Base-by-base conservation (phyloP, 75 land plant species). In the Selaginella tamariscina region DNA sequence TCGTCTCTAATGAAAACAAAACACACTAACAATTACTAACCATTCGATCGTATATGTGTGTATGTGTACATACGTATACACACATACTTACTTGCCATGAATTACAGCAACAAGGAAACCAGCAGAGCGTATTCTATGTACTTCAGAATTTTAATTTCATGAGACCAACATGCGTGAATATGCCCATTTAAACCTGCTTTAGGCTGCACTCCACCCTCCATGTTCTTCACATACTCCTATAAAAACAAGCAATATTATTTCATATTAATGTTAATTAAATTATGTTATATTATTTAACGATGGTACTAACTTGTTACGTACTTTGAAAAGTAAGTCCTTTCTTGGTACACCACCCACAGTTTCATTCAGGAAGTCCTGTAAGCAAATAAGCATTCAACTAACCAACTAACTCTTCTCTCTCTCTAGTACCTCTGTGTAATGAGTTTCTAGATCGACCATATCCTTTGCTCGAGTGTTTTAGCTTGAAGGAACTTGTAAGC, bases 121-220 rank as follows among this genome's bases (percentile, higher is more conserved):
- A 65, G 84, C 69, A 9, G 75, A 67, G 1, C 79, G 76, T 21
- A 90, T 82, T 23, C 18, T 69, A 20, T 95, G 82, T 68, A 82
- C 55, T 32, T 95, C 99, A 69, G 54, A 66, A 21, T 74, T 60
- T 86, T 75, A 64, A 90, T 57, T 33, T 73, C 66, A 70, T 95
- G 99, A n/a, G 74, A 87, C 99, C 99, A 95, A 65, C 99, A 95
- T 22, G 99, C 99, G 75, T 85, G 80, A 2, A 82, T 29, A 59
- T 95, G 99, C 55, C 99, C 99, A 32, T 85, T 87, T 72, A 88
- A 82, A 29, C 96, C 99, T 75, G 69, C 29, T 18, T 70, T 85
- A 5, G 84, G 82, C 59, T 95, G 99, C 91, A 90, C 79, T 0
- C 99, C 99, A 68, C 76, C 80, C 71, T 91, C 80, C 69, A 90